Evolutionary conservation across 2,329 filamentous ascomycete species (phyloP).

Genomic region (Aspergillus sp.): DNA sequence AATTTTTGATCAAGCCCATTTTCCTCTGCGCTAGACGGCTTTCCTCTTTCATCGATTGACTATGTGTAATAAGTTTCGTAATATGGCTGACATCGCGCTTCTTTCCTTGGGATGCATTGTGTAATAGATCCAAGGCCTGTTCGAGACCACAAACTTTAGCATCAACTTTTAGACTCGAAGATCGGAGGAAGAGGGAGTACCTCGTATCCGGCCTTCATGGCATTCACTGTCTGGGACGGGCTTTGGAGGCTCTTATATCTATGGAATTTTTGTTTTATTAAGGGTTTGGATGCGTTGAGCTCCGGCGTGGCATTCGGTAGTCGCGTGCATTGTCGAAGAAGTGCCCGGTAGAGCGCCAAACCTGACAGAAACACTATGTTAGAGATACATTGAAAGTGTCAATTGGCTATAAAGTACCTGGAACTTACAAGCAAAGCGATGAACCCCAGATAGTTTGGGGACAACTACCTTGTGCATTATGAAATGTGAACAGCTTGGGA

Average conservation of each 20-base stretch:
- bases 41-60: conserved; percentile 14
- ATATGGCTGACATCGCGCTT: conserved; percentile 18
- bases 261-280: conserved; percentile 34
- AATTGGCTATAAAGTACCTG: neutral
- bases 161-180: neutral
- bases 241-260: conserved; percentile 35
- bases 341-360: conserved; percentile 41
- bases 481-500: conserved; percentile 1
- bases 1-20: conserved; percentile 8
- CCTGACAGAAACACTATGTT: conserved; percentile 20
- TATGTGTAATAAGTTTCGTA: conserved; percentile 20
- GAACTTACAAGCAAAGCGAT: conserved; percentile 42
- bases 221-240: conserved; percentile 33
- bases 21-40: conserved; percentile 16
- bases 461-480: conserved; percentile 34
- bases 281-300: conserved; percentile 17
- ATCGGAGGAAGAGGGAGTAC: conserved; percentile 15
- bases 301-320: conserved; percentile 19
- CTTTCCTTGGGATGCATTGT: conserved; percentile 27
- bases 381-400: neutral
- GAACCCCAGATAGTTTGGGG: conserved; percentile 31
- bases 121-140: conserved; percentile 33
- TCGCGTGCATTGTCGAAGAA: conserved; percentile 37
- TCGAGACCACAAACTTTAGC: conserved; percentile 1
- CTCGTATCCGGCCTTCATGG: conserved; percentile 39